Conservation (phyloP, 1,139 yeast species). For the Suhomyces terraborum region DNA sequence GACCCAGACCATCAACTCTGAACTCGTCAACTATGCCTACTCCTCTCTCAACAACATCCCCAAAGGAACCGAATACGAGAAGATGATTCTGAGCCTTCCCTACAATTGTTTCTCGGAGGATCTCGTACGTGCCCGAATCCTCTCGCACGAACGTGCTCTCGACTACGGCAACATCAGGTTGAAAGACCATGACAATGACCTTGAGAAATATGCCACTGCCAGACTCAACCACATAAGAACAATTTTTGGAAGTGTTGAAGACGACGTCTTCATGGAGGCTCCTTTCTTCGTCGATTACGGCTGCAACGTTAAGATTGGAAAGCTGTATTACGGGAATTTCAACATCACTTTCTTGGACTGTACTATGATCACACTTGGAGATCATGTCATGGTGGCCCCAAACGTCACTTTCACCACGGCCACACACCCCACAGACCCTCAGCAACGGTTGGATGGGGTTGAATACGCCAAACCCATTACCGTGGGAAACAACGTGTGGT, state of each 20-base stretch:
- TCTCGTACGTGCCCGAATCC: constrained; percentile 27
- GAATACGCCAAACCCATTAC: constrained; percentile 59
- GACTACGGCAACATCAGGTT: constrained; percentile 45
- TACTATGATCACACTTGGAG: constrained; percentile 62
- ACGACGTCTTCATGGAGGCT: constrained; percentile 46
- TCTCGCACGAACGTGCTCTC: constrained; percentile 34
- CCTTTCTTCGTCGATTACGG: constrained; percentile 64
- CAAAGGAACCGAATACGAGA: constrained; percentile 43
- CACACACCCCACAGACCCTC: constrained; percentile 60
- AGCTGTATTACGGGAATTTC: constrained; percentile 55
- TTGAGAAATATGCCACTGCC: constrained; percentile 34
- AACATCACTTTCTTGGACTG: constrained; percentile 60
- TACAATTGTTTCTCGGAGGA: constrained; percentile 37
- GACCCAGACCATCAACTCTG: constrained; percentile 25
- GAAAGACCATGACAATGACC: constrained; percentile 35
- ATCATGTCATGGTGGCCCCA: constrained; percentile 63
- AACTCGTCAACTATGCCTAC: constrained; percentile 45
- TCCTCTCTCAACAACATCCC: constrained; percentile 46
- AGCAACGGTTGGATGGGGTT: constrained; percentile 42
- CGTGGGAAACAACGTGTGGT: constrained; percentile 68
- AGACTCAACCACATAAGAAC: constrained; percentile 36
- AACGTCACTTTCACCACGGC: constrained; percentile 63
- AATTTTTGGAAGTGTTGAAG: constrained; percentile 49
- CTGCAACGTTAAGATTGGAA: constrained; percentile 52
- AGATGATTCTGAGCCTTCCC: constrained; percentile 39